Evolutionary conservation across 78 protist genomes (phyloP), one percentile per base, ranked within the genome.

Genomic region (Cavenderia fasciculata): DNA sequence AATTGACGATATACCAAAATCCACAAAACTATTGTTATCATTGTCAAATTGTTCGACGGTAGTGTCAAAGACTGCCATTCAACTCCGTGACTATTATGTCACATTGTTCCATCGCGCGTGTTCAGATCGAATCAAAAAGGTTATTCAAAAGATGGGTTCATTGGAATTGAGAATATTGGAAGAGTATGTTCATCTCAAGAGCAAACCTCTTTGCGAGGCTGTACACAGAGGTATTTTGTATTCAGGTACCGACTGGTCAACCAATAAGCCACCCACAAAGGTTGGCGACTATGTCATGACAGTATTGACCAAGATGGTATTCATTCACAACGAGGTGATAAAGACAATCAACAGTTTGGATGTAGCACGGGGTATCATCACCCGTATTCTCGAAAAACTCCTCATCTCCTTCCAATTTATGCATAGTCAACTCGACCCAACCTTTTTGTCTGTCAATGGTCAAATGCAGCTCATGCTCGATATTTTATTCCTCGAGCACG

Each of bases 21-120:
- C 74, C 12, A 51, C 46, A 33, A 79, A 79, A 29, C 40, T 66
- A 47, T 52, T 79, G 44, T 41, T 79, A 21, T 63, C 70, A 16
- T 40, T 79, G 4, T 79, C 88, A 25, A 79, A 79, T 52, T 79
- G 88, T 40, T 65, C 88, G 19, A 79, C 88, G 5, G 88, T 79
- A 29, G 76, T 79, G 0, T 66, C 77, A 1, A 79, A 79, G 16
- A 79, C 88, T 6, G 88, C 88, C 0, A 41, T 65, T 11, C 88
- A 79, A 66, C 21, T 79, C 6, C 71, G 88, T 33, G 65, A 63
- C 12, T 79, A 49, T 6, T 79, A 79, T 52, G 65, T 79, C n/a
- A 44, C 40, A 18, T 23, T 79, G 52, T 79, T 79, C 74, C 88
- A 79, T 29, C 88, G 66, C 23, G 74, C 87, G 31, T 14, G 62